phyloP scores from a whole-genome alignment of 768 basidiomycete genomes.

The Suillus bovinus region DNA sequence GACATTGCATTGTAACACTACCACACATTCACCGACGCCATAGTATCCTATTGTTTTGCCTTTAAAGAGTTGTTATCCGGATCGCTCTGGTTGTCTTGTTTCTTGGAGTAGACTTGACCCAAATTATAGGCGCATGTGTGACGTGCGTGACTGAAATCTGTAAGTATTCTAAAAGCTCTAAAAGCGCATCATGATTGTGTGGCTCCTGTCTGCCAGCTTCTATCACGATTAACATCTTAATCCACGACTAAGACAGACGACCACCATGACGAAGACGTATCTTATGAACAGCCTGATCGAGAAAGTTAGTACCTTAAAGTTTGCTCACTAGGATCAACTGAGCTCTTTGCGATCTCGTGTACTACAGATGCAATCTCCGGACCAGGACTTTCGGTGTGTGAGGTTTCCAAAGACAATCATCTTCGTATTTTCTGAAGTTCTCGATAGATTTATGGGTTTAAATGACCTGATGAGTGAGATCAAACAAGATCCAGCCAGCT shows the following conservation, averaged over 20 bases:
- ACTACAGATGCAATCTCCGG: constrained; percentile 80
- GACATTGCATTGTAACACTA: neutral
- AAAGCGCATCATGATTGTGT: constrained; percentile 7
- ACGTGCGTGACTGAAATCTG: neutral
- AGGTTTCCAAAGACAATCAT: constrained; percentile 18
- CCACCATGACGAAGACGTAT: constrained; percentile 80
- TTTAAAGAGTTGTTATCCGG: neutral
- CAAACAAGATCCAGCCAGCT: constrained; percentile 71
- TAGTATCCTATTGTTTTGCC: neutral
- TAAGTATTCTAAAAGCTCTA: neutral
- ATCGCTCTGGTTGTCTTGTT: neutral
- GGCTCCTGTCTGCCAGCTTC: constrained; percentile 26
- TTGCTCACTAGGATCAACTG: constrained; percentile 9
- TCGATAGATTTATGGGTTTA: constrained; percentile 90
- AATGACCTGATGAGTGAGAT: constrained; percentile 93
- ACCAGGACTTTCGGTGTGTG: constrained; percentile 85
- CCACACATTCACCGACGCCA: neutral
- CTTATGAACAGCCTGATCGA: constrained; percentile 84
- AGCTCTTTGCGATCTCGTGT: constrained; percentile 10
- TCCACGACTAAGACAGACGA: neutral
- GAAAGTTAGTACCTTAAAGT: constrained; percentile 48
- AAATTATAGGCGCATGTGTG: neutral
- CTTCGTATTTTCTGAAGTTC: constrained; percentile 18
- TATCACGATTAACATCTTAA: neutral
- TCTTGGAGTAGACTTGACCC: neutral